These are phyloP conservation scores for Yarrowia keelungensis DNA, from an alignment of 805 yeast genomes.

Conservation along the genomic window DNA sequence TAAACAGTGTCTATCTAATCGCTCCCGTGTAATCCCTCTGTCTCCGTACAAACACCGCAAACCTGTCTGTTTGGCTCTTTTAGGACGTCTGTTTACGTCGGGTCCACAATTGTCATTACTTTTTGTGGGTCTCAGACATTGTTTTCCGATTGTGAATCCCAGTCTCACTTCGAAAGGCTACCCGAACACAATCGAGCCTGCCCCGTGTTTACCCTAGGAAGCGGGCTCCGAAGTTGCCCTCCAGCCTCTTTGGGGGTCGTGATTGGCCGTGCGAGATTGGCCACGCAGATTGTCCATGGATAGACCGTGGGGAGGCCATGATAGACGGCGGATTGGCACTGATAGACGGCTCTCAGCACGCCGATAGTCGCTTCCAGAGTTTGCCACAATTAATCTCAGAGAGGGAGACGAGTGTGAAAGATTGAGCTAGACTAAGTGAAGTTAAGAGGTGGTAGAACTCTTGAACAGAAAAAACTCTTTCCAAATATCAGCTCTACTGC, in stretches of 20 bases:
- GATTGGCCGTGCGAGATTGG: neutral
- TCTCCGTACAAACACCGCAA: too few relatives aligned
- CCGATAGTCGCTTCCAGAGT: neutral
- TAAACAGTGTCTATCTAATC: too few relatives aligned
- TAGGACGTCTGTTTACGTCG: too few relatives aligned
- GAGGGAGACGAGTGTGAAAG: too few relatives aligned
- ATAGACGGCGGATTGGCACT: conserved; percentile 3
- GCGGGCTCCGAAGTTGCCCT: neutral
- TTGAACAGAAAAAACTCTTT: too few relatives aligned
- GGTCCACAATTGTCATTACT: too few relatives aligned
- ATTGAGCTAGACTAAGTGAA: too few relatives aligned
- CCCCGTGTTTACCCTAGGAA: neutral
- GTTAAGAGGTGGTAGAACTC: too few relatives aligned
- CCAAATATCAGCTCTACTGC: too few relatives aligned
- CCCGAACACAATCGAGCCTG: neutral
- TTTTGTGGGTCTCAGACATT: neutral
- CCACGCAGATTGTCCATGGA: neutral
- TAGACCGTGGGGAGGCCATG: neutral
- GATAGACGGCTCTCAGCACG: neutral
- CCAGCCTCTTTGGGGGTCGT: neutral
- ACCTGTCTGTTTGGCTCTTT: neutral
- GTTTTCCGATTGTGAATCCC: neutral
- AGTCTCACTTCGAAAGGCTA: conserved; percentile 2
- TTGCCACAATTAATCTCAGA: too few relatives aligned
- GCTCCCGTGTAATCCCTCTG: too few relatives aligned